Evolutionary conservation across 306 rosid genomes (phyloP).

Genomic region (Prosopis cineraria): DNA sequence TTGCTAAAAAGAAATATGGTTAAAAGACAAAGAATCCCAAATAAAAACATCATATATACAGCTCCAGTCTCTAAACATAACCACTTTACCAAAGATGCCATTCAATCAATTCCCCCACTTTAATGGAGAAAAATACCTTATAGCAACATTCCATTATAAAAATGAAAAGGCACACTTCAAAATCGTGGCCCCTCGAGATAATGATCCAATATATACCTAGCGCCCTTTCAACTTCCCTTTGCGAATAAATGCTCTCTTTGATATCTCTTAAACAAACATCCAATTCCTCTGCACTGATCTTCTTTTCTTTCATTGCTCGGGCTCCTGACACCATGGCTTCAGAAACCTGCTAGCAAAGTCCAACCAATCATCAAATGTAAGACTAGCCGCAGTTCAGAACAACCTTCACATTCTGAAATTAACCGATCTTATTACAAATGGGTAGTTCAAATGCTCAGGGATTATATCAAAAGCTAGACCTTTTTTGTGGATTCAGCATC

Average conservation of each 20-base stretch:
- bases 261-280: constrained; percentile 72
- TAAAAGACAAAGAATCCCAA: constrained; percentile 16
- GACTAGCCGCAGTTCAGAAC: constrained; percentile 23
- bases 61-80: constrained; percentile 1
- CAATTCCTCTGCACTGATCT: constrained; percentile 69
- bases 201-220: constrained; percentile 57
- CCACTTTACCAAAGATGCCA: constrained; percentile 29
- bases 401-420: constrained; percentile 19
- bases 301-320: constrained; percentile 72
- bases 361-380: constrained; percentile 19
- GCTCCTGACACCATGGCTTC: constrained; percentile 94
- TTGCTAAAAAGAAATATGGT: constrained; percentile 29
- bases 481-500: constrained; percentile 83
- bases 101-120: constrained; percentile 11
- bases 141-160: neutral
- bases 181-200: constrained; percentile 9
- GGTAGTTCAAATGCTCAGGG: neutral
- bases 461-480: constrained; percentile 43
- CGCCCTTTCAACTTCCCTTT: constrained; percentile 71
- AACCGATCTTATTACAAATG: neutral
- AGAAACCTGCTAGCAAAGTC: constrained; percentile 62
- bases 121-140: neutral
- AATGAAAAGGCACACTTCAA: constrained; percentile 11
- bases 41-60: constrained; percentile 18
- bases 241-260: constrained; percentile 76